Evolutionary conservation across 1,284 basidiomycete species (phyloP), one percentile per base, ranked within the genome.

Genomic region (Xerocomus nothofagi): DNA sequence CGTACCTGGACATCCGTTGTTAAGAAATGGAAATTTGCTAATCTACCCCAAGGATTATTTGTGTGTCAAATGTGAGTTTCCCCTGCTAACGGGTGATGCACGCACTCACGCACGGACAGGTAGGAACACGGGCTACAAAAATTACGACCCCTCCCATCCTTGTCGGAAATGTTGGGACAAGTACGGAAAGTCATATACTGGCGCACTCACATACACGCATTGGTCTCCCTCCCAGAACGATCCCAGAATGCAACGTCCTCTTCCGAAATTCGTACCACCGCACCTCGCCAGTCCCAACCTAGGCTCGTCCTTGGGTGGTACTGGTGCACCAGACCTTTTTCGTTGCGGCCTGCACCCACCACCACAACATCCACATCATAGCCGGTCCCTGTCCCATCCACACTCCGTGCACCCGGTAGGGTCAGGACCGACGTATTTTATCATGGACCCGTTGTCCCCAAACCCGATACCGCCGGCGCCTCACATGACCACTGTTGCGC

Each of bases 91-190:
- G n/a, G 29, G 34, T 23, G 8, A 21, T 4, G 29, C 9, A n/a
- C 23, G 10, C 40, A 36, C 34, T 47, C 36, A 57, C 15, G 29
- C 34, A 11, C 6, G 33, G 2, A 7, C 36, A 90, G 87, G 87
- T 61, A 71, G 73, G 33, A 88, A 89, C 61, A 81, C 78, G 0
- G 88, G 88, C 3, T 90, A 84, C 68, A 86, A 86, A 66, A 72
- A 79, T 49, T 73, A 72, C 37, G 84, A 89, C 61, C 85, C 86
- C 0, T 66, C 73, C 0, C 71, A 81, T 51, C 84, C 87, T 7
- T 90, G 88, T 59, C 71, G 73, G 43, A 80, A 77, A 47, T 90
- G 88, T 66, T 90, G 87, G 88, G 68, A 74, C 2, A 81, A 80
- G 54, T 83, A 85, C 63, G 72, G 74, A 2, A 79, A 78, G 57